These are phyloP conservation scores for Austroboletus niveus DNA, from an alignment of 1,284 basidiomycete species.

Conservation along the genomic window DNA sequence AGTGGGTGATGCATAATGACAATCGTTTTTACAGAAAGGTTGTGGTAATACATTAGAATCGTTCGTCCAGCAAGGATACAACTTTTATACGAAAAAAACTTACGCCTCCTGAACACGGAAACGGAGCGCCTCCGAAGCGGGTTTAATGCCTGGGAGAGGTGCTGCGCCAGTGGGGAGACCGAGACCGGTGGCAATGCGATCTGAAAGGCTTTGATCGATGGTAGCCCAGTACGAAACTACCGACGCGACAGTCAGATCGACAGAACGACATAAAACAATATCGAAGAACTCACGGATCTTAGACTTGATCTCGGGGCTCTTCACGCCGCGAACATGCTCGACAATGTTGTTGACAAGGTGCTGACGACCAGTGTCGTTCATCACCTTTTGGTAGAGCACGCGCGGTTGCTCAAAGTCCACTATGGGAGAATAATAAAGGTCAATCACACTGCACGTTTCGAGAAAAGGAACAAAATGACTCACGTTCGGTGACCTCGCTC, in stretches of 20 bases:
- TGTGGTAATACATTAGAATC: too few species aligned
- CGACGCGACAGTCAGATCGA: conserved; percentile 3
- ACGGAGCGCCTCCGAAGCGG: conserved; percentile 54
- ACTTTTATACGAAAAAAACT: neutral
- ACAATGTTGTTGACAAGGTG: conserved; percentile 78
- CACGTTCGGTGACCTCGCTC: conserved; percentile 75
- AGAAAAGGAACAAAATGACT: conserved; percentile 33
- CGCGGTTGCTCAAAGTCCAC: conserved; percentile 93
- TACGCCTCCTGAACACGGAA: conserved; percentile 39
- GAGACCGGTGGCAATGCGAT: conserved; percentile 73
- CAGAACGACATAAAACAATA: neutral
- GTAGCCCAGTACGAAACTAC: conserved; percentile 79
- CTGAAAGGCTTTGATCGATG: conserved; percentile 69
- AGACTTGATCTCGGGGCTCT: conserved; percentile 62
- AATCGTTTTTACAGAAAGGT: too few species aligned
- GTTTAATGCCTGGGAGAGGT: conserved; percentile 59
- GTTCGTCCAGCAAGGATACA: too few species aligned
- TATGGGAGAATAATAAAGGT: conserved; percentile 25
- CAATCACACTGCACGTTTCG: neutral
- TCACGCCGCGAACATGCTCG: conserved; percentile 68
- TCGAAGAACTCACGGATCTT: conserved; percentile 57
- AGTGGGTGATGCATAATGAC: too few species aligned
- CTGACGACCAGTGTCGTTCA: conserved; percentile 64
- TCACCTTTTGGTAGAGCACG: conserved; percentile 75
- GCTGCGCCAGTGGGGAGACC: conserved; percentile 52